Percentiles rank a stretch among this genome's conserved stretches.
Evolutionary conservation across 768 basidiomycete genomes (phyloP).

Genomic region (Pleurotus platypus): DNA sequence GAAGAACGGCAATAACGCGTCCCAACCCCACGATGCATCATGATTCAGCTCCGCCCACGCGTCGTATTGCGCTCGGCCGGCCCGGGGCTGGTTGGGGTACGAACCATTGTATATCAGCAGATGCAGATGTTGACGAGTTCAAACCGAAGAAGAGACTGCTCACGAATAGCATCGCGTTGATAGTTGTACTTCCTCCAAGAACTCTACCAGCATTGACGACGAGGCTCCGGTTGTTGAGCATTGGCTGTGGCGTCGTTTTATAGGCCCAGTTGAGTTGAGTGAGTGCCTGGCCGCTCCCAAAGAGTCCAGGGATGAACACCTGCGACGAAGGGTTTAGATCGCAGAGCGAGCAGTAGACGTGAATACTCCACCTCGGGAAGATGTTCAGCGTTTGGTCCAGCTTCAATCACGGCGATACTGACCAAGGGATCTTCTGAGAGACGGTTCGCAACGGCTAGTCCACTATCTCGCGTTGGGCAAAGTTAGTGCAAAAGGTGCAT

Average conservation of each 20-base stretch:
- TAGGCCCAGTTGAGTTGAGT: slow-evolving; percentile 49
- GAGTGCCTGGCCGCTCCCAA: slow-evolving; percentile 23
- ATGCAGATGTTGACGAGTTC: neutral
- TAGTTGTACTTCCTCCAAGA: slow-evolving; percentile 57
- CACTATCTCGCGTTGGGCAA: slow-evolving; percentile 14
- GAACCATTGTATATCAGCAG: neutral
- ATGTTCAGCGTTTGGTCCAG: slow-evolving; percentile 32
- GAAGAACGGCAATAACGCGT: slow-evolving; percentile 39
- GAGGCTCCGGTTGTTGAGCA: slow-evolving; percentile 34
- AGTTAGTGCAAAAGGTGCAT: neutral
- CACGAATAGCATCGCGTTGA: slow-evolving; percentile 44
- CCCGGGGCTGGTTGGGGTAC: slow-evolving; percentile 18
- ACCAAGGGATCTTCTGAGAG: slow-evolving; percentile 26
- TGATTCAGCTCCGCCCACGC: slow-evolving; percentile 26
- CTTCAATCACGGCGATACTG: slow-evolving; percentile 32
- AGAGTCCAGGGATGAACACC: slow-evolving; percentile 28
- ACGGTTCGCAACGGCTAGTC: slow-evolving; percentile 30
- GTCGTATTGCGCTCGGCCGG: slow-evolving; percentile 29
- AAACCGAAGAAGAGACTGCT: neutral
- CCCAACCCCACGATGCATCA: slow-evolving; percentile 33
- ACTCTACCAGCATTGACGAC: slow-evolving; percentile 38
- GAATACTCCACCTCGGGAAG: slow-evolving; percentile 27
- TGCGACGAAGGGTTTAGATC: neutral
- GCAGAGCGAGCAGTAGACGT: neutral
- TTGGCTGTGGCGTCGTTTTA: slow-evolving; percentile 38